phyloP scores from a whole-genome alignment of 352 stramenopile genomes.

The Globisporangium ultimum region DNA sequence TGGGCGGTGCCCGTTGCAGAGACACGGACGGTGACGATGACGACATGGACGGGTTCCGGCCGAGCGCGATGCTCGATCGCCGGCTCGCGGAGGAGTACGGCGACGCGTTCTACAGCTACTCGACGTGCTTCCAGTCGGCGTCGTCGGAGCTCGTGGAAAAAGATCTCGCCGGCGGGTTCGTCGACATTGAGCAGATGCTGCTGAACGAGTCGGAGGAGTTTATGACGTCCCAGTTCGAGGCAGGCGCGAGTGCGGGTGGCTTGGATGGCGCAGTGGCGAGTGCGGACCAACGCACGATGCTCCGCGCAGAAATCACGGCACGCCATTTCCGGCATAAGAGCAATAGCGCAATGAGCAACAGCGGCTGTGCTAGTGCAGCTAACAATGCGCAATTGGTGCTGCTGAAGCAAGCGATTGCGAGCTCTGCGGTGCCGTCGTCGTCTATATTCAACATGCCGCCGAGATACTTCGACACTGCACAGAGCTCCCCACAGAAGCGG shows the following conservation, averaged over 20 bases:
- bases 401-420: slow-evolving; percentile 13
- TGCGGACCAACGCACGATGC: slow-evolving; percentile 13
- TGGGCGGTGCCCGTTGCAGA: background rate
- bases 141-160: slow-evolving; percentile 17
- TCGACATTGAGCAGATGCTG: slow-evolving; percentile 72
- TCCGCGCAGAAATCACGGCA: slow-evolving; percentile 14
- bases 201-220: slow-evolving; percentile 35
- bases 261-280: background rate
- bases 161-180: slow-evolving; percentile 25
- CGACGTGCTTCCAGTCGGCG: slow-evolving; percentile 24
- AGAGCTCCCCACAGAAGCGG: slow-evolving; percentile 36
- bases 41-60: slow-evolving; percentile 57
- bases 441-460: slow-evolving; percentile 29
- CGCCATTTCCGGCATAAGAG: slow-evolving; percentile 10
- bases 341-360: slow-evolving; percentile 3
- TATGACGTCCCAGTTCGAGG: slow-evolving; percentile 20
- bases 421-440: slow-evolving; percentile 7
- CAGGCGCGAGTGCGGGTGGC: slow-evolving; percentile 4
- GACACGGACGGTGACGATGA: background rate
- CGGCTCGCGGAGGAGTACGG: slow-evolving; percentile 50
- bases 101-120: slow-evolving; percentile 17
- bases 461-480: slow-evolving; percentile 37
- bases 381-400: slow-evolving; percentile 8
- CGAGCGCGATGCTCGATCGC: slow-evolving; percentile 55
- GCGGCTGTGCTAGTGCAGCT: background rate